These are phyloP conservation scores for Neofusicoccum ribis DNA, from an alignment of 2,329 filamentous ascomycete genomes.

Conservation along the genomic window DNA sequence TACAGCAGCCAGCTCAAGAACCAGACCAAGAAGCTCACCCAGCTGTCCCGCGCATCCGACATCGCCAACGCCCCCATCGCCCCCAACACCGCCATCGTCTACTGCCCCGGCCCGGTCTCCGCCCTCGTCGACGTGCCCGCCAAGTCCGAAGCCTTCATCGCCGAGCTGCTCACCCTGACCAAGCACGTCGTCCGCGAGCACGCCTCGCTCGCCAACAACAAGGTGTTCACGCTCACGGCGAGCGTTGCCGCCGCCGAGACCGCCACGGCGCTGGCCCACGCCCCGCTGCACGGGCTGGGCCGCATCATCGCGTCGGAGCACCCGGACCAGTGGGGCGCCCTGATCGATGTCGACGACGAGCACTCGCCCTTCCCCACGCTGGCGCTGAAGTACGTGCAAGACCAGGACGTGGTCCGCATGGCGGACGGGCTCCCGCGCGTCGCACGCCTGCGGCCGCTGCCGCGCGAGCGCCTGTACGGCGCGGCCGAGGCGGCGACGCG, in stretches of 20 bases:
- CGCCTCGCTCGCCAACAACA: conserved; percentile 17
- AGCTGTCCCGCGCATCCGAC: background rate
- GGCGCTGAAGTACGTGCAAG: conserved; percentile 42
- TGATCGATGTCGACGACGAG: conserved; percentile 38
- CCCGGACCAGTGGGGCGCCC: conserved; percentile 38
- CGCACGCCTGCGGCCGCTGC: conserved; percentile 32
- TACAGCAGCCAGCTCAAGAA: conserved; percentile 26
- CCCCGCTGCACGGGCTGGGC: conserved; percentile 37
- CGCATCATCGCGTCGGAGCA: conserved; percentile 44
- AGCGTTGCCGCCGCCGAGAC: conserved; percentile 27
- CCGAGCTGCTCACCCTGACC: conserved; percentile 25
- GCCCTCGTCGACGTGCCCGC: conserved; percentile 20
- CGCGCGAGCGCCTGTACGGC: conserved; percentile 2
- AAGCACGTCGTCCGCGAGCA: conserved; percentile 21
- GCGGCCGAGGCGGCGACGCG: background rate
- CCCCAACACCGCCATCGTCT: conserved; percentile 22
- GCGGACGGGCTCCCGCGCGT: conserved; percentile 39
- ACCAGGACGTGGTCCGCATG: conserved; percentile 40
- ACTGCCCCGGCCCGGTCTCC: conserved; percentile 23
- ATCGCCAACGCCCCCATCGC: conserved; percentile 2
- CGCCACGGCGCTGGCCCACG: conserved; percentile 36
- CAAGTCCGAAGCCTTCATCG: conserved; percentile 24
- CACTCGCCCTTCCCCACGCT: conserved; percentile 33
- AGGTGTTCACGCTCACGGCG: conserved; percentile 33
- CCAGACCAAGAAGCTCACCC: conserved; percentile 8